phyloP scores from a whole-genome alignment of 2,329 filamentous ascomycete species.

The Stagonosporopsis chrysanthemi region DNA sequence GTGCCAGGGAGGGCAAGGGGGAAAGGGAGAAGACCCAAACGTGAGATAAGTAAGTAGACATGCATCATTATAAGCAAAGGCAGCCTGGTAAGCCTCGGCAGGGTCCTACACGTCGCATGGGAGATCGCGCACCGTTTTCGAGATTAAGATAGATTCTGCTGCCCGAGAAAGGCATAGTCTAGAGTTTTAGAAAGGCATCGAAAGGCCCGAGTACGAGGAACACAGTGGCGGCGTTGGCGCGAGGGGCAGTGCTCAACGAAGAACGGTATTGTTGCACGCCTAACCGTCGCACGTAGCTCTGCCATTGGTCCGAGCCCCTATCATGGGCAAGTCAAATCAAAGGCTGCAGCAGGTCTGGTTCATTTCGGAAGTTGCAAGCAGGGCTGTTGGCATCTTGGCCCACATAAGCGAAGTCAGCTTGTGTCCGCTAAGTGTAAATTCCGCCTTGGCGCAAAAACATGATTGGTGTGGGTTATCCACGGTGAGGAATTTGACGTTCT shows the following conservation, averaged over 20 bases:
- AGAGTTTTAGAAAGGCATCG: background rate
- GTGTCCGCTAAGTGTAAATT: background rate
- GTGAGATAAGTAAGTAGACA: background rate
- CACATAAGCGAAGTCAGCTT: background rate
- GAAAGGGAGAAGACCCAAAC: background rate
- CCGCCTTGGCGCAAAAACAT: background rate
- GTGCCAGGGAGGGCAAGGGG: background rate
- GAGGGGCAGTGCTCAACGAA: conserved; percentile 1
- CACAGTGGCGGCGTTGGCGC: background rate
- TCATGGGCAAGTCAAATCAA: background rate
- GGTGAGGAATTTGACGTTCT: background rate
- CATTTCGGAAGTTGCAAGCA: background rate
- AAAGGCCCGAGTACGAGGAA: background rate
- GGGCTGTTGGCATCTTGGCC: background rate
- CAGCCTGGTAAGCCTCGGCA: background rate
- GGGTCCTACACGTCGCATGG: background rate
- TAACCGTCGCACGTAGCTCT: background rate
- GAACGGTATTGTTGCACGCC: background rate
- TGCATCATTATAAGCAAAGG: background rate
- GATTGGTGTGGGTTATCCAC: background rate
- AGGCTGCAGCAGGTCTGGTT: background rate
- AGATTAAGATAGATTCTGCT: background rate
- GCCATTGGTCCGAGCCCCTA: background rate
- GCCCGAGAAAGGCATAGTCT: background rate
- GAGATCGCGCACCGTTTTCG: background rate